Evolutionary conservation across 1,284 basidiomycete genomes (phyloP), one percentile per base, ranked within the genome.

Genomic region (Moniliophthora roreri): DNA sequence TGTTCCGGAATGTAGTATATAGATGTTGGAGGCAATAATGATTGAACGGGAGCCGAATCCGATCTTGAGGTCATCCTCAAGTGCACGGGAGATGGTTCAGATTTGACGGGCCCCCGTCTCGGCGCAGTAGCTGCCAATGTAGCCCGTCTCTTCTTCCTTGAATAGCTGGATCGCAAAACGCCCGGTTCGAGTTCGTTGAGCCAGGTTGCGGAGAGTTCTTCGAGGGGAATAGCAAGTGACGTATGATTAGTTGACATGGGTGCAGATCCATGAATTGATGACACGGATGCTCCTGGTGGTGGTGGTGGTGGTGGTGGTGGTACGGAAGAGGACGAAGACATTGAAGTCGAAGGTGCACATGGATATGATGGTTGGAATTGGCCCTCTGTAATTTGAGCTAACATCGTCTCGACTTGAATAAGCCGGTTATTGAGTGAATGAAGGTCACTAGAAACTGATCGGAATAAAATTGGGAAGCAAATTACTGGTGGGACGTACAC

Each of bases 391-490:
- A 85, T 65, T 57, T 80, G 75, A 2, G 78, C 74, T 21, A 88
- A 65, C 23, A 64, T 63, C 10, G 69, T 51, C 60, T 80, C 78
- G 45, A 89, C 77, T 54, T 80, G 77, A 35, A 87, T 80, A 24
- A 91, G 76, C 8, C 88, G 81, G 64, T 90, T 91, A 63, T 91
- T 87, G 34, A 91, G 76, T 1, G 87, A 88, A 64, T 91, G 89
- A 1, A 91, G 75, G 67, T 91, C 89, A 50, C 85, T 87, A 60
- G 23, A 32, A 18, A 21, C 48, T 59, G 55, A 37, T 48, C 50
- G 38, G 41, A 44, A 24, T 38, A 34, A 38, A 53, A 39, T 46
- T 13, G 42, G 36, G 41, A 44, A 24, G 35, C 32, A 38, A 53
- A 39, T 46, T 13, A 42, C 34, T 21, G 41, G 34, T 51, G 50